These are phyloP conservation scores for Hyphochytrium catenoides DNA, from an alignment of 352 stramenopile species.

Conservation along the genomic window DNA sequence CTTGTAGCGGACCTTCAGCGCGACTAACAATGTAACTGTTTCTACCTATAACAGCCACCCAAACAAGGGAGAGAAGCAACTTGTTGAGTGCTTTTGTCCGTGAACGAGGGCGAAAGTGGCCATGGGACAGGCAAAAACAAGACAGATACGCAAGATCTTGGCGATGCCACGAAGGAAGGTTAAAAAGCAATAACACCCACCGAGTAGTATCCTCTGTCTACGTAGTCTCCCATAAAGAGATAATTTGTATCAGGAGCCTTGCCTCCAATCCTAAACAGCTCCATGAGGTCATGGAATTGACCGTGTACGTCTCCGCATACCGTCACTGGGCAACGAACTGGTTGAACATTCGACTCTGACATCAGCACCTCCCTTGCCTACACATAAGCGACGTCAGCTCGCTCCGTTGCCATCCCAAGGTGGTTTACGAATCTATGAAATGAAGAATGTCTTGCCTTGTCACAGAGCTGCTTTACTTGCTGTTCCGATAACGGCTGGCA, in stretches of 20 bases:
- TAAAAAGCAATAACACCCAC: slow-evolving; percentile 6
- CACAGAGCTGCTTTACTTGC: slow-evolving; percentile 82
- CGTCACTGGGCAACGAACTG: slow-evolving; percentile 86
- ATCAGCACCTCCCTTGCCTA: slow-evolving; percentile 86
- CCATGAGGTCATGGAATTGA: slow-evolving; percentile 37
- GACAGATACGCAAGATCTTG: slow-evolving; percentile 10
- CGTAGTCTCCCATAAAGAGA: slow-evolving; percentile 96
- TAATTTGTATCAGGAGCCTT: slow-evolving; percentile 82
- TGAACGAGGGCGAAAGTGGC: slow-evolving; percentile 7
- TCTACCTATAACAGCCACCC: slow-evolving; percentile 43
- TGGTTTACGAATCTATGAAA: background rate
- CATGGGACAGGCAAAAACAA: background rate
- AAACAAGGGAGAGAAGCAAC: no score
- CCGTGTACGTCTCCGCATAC: slow-evolving; percentile 49
- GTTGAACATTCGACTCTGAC: slow-evolving; percentile 90
- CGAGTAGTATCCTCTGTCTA: slow-evolving; percentile 96
- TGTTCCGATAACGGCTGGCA: slow-evolving; percentile 82
- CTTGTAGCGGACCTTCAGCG: slow-evolving; percentile 79
- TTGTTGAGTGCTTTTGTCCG: no score
- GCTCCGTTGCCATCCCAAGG: no score
- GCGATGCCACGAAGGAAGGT: no score
- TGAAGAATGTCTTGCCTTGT: slow-evolving; percentile 22
- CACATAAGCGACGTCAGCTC: no score
- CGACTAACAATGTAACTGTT: slow-evolving; percentile 68
- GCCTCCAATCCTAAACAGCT: slow-evolving; percentile 50